Evolutionary conservation across 2,329 filamentous ascomycete species (phyloP).

Genomic region (Verticillium klebahnii): DNA sequence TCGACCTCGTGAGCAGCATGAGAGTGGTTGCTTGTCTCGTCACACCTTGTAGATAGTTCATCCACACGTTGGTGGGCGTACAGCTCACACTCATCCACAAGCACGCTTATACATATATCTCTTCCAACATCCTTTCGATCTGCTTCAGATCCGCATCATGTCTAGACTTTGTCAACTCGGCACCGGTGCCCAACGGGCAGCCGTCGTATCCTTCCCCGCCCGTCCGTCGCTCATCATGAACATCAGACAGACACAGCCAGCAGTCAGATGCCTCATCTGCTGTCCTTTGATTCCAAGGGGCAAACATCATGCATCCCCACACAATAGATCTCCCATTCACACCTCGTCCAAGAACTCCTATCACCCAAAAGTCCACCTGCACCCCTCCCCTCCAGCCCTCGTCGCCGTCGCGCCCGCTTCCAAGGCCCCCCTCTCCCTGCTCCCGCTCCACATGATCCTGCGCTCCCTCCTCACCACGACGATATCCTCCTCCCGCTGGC

Average conservation of each 20-base stretch:
- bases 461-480: conserved; percentile 65
- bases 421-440: conserved; percentile 51
- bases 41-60: neutral
- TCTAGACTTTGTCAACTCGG: neutral
- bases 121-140: neutral
- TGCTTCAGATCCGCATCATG: neutral
- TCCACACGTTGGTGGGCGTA: neutral
- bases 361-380: neutral
- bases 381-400: neutral
- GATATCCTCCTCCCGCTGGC: conserved; percentile 64
- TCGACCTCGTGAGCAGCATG: neutral
- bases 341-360: neutral
- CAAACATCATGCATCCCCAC: neutral
- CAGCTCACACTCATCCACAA: neutral
- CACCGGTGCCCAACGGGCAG: neutral
- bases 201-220: neutral
- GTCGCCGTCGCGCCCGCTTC: neutral
- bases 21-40: neutral
- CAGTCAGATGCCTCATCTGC: neutral
- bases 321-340: neutral
- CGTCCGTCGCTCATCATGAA: neutral
- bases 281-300: neutral
- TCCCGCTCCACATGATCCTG: conserved; percentile 62
- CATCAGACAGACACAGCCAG: neutral
- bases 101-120: neutral